Conservation (phyloP, 257 asterid species). For the Gardenia jasminoides region DNA sequence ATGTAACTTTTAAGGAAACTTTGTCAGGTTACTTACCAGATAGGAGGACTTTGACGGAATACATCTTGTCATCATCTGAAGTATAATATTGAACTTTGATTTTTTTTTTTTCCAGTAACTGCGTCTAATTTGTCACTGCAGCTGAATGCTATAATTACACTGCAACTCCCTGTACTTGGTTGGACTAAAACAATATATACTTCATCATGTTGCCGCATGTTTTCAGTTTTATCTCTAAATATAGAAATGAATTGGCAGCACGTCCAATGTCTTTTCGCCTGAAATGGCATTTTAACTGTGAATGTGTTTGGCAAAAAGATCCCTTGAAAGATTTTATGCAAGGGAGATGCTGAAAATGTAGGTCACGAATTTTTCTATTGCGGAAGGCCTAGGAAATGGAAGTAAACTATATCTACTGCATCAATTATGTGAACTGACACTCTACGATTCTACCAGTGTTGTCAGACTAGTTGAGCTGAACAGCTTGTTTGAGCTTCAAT, state of each 20-base stretch:
- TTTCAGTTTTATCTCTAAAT: no score
- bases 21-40: neutral
- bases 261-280: neutral
- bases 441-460: neutral
- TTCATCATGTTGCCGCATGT: neutral
- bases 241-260: neutral
- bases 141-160: neutral
- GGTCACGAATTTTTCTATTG: neutral
- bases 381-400: neutral
- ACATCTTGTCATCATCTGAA: neutral
- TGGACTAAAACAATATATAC: no score
- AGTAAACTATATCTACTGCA: neutral
- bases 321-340: no score
- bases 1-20: neutral
- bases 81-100: neutral
- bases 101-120: neutral
- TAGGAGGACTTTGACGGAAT: neutral
- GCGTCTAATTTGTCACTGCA: neutral
- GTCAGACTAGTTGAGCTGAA: neutral
- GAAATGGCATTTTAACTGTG: no score
- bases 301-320: no score
- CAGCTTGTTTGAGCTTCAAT: neutral
- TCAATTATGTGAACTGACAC: neutral
- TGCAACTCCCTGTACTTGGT: neutral
- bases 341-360: neutral